phyloP scores from a whole-genome alignment of 495 filamentous ascomycete genomes.

The Penicillium alfredii region DNA sequence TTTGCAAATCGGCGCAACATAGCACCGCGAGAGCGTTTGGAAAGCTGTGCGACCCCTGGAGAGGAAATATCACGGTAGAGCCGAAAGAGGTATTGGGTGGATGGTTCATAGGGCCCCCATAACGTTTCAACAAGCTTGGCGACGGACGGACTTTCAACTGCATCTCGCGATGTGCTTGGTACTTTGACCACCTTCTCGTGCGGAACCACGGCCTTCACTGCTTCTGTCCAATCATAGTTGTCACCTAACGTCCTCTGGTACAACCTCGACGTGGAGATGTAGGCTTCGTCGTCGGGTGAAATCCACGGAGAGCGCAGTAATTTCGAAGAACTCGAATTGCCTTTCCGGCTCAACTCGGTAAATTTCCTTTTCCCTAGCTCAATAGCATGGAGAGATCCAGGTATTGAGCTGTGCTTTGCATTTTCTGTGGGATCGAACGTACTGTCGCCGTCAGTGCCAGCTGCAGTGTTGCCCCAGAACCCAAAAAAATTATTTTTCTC shows the following conservation, averaged over 20 bases:
- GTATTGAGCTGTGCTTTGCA: too few relatives aligned
- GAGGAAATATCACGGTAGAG: conserved; percentile 55
- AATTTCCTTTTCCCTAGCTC: too few relatives aligned
- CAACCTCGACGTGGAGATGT: conserved; percentile 11
- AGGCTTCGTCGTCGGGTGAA: conserved; percentile 6
- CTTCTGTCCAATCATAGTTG: conserved; percentile 39
- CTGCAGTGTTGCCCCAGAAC: too few relatives aligned
- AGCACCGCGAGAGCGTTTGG: conserved; percentile 48
- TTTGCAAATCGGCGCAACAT: conserved; percentile 65
- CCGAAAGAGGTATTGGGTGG: conserved; percentile 52
- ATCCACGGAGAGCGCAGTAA: too few relatives aligned
- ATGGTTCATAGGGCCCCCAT: conserved; percentile 28
- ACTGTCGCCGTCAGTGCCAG: too few relatives aligned
- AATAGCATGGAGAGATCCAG: too few relatives aligned
- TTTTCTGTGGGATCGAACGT: too few relatives aligned
- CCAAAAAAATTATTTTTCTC: conserved; percentile 1
- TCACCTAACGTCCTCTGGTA: conserved; percentile 12
- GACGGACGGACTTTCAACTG: conserved; percentile 29
- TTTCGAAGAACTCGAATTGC: too few relatives aligned
- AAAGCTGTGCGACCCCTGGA: conserved; percentile 63
- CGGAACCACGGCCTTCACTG: conserved; percentile 53
- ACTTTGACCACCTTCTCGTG: conserved; percentile 33
- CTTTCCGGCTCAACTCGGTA: too few relatives aligned
- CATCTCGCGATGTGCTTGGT: conserved; percentile 12
- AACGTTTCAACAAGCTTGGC: conserved; percentile 38